phyloP scores from a whole-genome alignment of 2,329 filamentous ascomycete genomes.

The Stachybotrys chartarum region DNA sequence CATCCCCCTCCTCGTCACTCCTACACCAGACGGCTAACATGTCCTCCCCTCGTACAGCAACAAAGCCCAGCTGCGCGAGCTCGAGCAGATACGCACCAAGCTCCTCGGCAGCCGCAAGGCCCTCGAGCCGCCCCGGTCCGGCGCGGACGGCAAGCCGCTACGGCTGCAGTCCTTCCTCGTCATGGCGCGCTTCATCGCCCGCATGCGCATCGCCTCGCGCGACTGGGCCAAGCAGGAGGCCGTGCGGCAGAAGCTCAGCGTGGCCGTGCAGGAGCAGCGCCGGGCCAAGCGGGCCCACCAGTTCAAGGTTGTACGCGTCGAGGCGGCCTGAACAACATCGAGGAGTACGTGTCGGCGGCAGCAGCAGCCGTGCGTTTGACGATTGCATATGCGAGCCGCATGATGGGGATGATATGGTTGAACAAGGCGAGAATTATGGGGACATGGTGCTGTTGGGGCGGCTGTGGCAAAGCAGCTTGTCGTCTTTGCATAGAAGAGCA shows the following conservation, averaged over 20 bases:
- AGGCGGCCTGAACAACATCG: constrained; percentile 11
- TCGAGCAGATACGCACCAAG: constrained; percentile 64
- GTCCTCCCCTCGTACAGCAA: constrained; percentile 54
- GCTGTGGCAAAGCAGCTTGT: not conserved
- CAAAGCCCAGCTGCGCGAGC: constrained; percentile 79
- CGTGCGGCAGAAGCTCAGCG: constrained; percentile 39
- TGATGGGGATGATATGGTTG: too few relatives aligned
- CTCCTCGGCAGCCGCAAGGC: constrained; percentile 30
- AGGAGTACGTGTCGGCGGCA: not conserved
- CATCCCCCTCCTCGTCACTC: not conserved
- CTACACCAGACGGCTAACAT: not conserved
- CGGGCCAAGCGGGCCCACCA: constrained; percentile 34
- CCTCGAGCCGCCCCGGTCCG: constrained; percentile 20
- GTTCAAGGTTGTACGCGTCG: constrained; percentile 31
- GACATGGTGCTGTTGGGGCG: not conserved
- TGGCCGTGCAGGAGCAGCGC: constrained; percentile 39
- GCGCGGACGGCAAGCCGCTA: constrained; percentile 9
- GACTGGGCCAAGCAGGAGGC: constrained; percentile 46
- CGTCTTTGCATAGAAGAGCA: not conserved
- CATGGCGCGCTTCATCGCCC: constrained; percentile 45
- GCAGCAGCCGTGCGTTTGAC: not conserved
- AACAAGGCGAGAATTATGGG: not conserved
- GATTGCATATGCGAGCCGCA: not conserved
- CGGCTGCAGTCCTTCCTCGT: constrained; percentile 37
- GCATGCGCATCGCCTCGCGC: constrained; percentile 39